Percentiles rank a stretch among this genome's conserved stretches.
Evolutionary conservation across 148 eudicot genomes (phyloP).

Genomic region (Hydrangea macrophylla): DNA sequence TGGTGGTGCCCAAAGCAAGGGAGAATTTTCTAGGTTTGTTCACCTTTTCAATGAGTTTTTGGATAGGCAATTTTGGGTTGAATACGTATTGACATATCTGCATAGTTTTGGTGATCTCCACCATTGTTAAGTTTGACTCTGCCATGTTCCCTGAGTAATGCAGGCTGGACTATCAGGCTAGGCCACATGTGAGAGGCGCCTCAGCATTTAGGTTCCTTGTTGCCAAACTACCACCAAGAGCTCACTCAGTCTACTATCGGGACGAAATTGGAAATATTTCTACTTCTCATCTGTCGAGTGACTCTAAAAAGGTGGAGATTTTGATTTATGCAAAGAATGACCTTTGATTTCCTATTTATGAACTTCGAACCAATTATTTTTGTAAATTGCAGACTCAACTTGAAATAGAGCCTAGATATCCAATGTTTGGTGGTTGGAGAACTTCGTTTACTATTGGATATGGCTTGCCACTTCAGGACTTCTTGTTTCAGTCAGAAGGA

Average conservation of each 20-base stretch:
- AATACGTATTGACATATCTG: neutral
- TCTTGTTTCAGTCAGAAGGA: constrained; percentile 74
- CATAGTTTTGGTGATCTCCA: neutral
- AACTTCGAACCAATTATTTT: constrained; percentile 17
- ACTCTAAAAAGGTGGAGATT: constrained; percentile 53
- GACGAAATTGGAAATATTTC: constrained; percentile 99
- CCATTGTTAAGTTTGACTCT: neutral
- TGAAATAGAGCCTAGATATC: constrained; percentile 91
- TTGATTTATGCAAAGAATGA: neutral
- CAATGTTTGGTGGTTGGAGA: constrained; percentile 96
- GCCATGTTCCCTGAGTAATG: neutral
- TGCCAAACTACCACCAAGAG: constrained; percentile 73
- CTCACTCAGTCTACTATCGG: constrained; percentile 92
- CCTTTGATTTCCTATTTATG: neutral
- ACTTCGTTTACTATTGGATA: constrained; percentile 89
- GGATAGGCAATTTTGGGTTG: neutral
- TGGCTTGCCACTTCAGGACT: constrained; percentile 81
- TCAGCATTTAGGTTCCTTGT: constrained; percentile 65
- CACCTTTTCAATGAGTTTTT: no score
- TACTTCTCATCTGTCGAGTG: constrained; percentile 72
- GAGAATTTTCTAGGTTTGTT: constrained; percentile 84
- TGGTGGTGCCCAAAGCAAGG: constrained; percentile 81
- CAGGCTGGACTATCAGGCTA: constrained; percentile 85
- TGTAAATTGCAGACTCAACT: constrained; percentile 68
- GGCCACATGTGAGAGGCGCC: constrained; percentile 64